Base-by-base conservation (phyloP, 192 early-diverging fungal species). In the Backusella morwellensis region DNA sequence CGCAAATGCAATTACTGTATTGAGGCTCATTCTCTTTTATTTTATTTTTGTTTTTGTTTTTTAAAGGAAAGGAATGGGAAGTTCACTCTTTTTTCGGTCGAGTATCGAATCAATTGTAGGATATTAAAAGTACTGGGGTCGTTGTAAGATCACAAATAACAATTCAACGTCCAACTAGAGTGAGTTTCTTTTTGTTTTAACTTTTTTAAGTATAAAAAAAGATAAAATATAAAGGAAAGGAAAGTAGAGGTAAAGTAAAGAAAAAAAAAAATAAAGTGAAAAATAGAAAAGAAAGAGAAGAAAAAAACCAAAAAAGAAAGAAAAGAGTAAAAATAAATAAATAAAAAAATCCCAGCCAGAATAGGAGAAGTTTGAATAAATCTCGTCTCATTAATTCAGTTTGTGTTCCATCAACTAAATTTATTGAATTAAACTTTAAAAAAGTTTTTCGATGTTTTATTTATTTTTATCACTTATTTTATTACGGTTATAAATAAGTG, bases 11-110 rank as follows among this genome's bases (percentile, higher is more conserved):
- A 69, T 77, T 50, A 77, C 47, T n/a, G 76, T 70, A 56, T 44
- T 71, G 19, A 66, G 70, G 41, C 70, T 77, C 76, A 77, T 77
- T 69, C 17, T 69, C 35, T 68, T 69, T 69, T 69, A 36, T 69
- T 69, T 69, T 56, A n/a, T 56, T 56, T 56, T 40, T 40, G 38
- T 11, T 56, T 56, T 56, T 56, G 21, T 56, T n/a, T 56, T 17
- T 56, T 56, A 69, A 56, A 56, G 54, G 35, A 69, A 76, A 44
- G 44, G 41, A 68, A 66, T 50, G 67, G 68, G 35, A 69, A 11
- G 36, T 71, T 71, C 21, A 36, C 40, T 26, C 14, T 36, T 54
- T 54, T 54, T 54, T 54, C 21, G 54, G 54, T 56, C 21, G 23
- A 21, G n/a, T 70, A 38, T 70, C 21, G 35, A 36, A 70, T 70